Evolutionary conservation across 495 filamentous ascomycete genomes (phyloP).

Genomic region (Tuber melanosporum): DNA sequence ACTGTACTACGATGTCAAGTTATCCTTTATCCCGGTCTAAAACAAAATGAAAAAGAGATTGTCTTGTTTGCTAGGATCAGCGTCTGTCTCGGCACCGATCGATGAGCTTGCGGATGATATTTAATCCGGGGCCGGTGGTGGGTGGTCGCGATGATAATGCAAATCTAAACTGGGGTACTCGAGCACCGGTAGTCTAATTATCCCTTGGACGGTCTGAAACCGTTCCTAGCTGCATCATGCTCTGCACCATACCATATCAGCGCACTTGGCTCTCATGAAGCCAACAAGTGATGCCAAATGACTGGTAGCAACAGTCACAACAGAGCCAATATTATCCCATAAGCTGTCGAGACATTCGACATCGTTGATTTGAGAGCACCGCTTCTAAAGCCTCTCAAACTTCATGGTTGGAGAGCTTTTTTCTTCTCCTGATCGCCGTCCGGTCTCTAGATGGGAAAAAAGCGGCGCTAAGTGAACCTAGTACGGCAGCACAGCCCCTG

Average conservation of each 20-base stretch:
- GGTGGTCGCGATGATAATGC: not conserved
- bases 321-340: too few relatives aligned
- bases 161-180: not conserved
- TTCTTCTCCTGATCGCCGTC: not conserved
- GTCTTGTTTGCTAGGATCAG: not conserved
- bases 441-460: not conserved
- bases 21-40: not conserved
- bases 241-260: too few relatives aligned
- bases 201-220: too few relatives aligned
- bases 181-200: too few relatives aligned
- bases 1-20: too few relatives aligned
- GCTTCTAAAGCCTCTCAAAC: not conserved
- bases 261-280: too few relatives aligned
- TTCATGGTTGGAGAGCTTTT: not conserved
- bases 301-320: too few relatives aligned
- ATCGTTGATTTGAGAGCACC: not conserved
- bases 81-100: not conserved
- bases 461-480: not conserved
- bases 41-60: not conserved
- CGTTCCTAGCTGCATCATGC: too few relatives aligned
- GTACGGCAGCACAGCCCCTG: not conserved
- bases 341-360: too few relatives aligned
- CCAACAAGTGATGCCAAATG: too few relatives aligned
- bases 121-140: not conserved
- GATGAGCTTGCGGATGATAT: not conserved